Evolutionary conservation across 345 rosid species (phyloP).

Genomic region (Gossypium sturtianum): DNA sequence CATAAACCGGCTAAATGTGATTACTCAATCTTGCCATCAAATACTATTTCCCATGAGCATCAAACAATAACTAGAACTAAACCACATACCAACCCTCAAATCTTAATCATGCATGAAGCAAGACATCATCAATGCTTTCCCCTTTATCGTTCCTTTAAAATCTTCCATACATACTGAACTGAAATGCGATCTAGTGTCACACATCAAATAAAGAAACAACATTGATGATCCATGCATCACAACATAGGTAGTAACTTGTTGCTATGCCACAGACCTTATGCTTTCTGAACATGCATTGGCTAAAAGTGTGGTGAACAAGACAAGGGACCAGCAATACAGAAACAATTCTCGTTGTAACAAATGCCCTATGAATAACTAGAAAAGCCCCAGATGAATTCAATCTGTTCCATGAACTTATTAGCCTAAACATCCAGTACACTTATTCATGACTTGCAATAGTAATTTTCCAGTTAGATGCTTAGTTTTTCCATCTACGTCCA

Average conservation of each 20-base stretch:
- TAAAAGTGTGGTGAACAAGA: neutral
- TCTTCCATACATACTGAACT: neutral
- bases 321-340: neutral
- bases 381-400: neutral
- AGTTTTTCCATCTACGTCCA: neutral
- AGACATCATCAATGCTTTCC: neutral
- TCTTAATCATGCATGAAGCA: neutral
- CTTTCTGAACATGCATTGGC: neutral
- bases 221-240: neutral
- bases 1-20: neutral
- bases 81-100: neutral
- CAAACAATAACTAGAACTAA: neutral
- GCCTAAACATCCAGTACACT: neutral
- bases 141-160: neutral
- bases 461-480: neutral
- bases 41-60: neutral
- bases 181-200: no score
- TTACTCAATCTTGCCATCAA: neutral
- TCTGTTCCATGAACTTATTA: neutral
- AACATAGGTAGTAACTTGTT: neutral
- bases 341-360: neutral
- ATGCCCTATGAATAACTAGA: no score
- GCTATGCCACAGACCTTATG: neutral
- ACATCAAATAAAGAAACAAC: neutral
- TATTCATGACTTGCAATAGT: neutral